Base-by-base conservation (phyloP, 2,329 filamentous ascomycete genomes). In the Cylindrodendrum hubeiense region DNA sequence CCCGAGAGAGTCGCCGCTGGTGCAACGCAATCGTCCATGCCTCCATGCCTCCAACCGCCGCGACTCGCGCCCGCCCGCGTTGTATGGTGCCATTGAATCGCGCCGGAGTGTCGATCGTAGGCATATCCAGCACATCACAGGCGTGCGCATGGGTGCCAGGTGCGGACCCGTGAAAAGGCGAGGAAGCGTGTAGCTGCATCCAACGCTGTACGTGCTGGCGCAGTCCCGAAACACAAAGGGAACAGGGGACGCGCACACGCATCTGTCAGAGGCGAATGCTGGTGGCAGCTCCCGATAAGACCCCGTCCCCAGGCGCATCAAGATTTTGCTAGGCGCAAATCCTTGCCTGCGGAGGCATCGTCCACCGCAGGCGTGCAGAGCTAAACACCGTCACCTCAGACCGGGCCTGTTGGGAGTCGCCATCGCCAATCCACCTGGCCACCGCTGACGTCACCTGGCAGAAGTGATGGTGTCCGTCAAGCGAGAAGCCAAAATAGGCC, bases 361-460 rank as follows among this genome's bases (percentile, higher is more conserved):
- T 41, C 59, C 57, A 58, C 52, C 53, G 49, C 49, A 46, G 19
- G 24, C 54, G 28, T 66, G 62, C 63, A 63, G 65, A 64, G 60
- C 53, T 61, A 59, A 51, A 65, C 54, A 65, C 22, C 44, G 41
- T 43, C 47, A 54, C 37, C 61, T 63, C 55, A 50, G 34, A 21
- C 62, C 53, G 52, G 39, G 28, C 34, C 30, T 46, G 62, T 52
- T 53, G 30, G 57, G 58, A 61, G 41, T 59, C 46, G 33, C 58
- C 65, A 47, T 61, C 41, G 50, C 51, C 28, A 57, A 51, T 50
- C 53, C 47, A 55, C 43, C 19, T 50, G 55, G 34, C 34, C 55
- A 41, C 54, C 52, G 19, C 65, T 74, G 71, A 74, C 71, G 71
- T 74, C 71, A 74, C 57, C 37, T 19, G 60, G 60, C 64, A 60